Conservation (phyloP, 1,284 basidiomycete genomes). For the Ustilago lituana region DNA sequence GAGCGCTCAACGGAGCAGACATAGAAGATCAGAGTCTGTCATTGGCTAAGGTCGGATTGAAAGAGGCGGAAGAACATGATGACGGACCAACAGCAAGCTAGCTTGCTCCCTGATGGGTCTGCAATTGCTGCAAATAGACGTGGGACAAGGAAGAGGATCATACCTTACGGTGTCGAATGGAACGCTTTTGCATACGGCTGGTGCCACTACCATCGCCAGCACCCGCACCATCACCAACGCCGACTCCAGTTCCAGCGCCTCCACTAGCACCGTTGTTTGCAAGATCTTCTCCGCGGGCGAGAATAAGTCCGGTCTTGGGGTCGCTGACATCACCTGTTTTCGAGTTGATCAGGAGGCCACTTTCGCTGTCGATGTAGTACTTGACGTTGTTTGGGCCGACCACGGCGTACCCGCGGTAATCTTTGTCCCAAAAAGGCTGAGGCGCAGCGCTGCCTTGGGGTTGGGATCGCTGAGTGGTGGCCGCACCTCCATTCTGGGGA, state of each 20-base stretch:
- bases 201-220: background rate
- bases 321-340: conserved; percentile 21
- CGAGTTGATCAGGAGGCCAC: conserved; percentile 27
- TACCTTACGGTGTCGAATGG: conserved; percentile 34
- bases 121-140: too few relatives aligned
- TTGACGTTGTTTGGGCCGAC: conserved; percentile 6
- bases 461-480: background rate
- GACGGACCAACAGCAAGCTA: background rate
- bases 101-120: background rate
- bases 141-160: conserved; percentile 11
- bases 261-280: background rate
- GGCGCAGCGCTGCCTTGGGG: background rate
- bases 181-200: conserved; percentile 26
- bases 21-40: conserved; percentile 11
- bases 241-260: background rate
- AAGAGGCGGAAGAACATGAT: background rate
- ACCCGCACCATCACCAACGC: background rate
- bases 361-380: conserved; percentile 24
- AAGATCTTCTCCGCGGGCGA: background rate
- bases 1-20: too few relatives aligned
- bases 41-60: too few relatives aligned
- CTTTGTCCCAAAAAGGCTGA: background rate
- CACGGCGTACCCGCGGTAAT: conserved; percentile 19
- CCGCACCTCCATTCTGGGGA: background rate
- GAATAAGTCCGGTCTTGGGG: conserved; percentile 28